These are phyloP conservation scores for Talaromyces proteolyticus DNA, from an alignment of 495 filamentous ascomycete species.

Conservation along the genomic window DNA sequence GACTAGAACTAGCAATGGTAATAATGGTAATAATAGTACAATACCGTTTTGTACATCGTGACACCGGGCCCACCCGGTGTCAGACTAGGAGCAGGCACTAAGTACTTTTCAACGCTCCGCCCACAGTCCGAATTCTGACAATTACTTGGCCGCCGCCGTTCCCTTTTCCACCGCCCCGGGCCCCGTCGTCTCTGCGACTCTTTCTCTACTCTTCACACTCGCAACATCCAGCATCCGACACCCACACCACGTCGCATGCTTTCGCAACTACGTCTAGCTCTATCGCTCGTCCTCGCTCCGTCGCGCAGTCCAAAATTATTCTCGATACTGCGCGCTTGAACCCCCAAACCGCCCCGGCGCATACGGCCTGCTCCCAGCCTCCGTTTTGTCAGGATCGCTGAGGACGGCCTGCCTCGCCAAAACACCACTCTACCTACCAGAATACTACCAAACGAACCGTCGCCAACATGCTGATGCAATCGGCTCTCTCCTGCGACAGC, in stretches of 20 bases:
- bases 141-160: no score
- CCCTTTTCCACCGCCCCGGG: background rate
- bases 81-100: no score
- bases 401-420: background rate
- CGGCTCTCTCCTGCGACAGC: conserved; percentile 63
- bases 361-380: conserved; percentile 9
- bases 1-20: no score
- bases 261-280: background rate
- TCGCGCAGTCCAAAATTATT: background rate
- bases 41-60: no score
- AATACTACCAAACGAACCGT: background rate
- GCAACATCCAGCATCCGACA: background rate
- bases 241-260: conserved; percentile 2
- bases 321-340: background rate
- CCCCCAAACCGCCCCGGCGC: background rate
- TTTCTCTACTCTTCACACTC: background rate
- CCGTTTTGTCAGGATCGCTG: conserved; percentile 4
- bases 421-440: background rate
- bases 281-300: background rate
- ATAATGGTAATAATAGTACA: no score
- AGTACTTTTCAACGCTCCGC: background rate
- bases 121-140: no score
- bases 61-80: background rate
- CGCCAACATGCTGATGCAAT: conserved; percentile 61
- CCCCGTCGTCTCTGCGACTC: background rate